phyloP scores from a whole-genome alignment of 148 eudicot genomes.

The Simmondsia chinensis region DNA sequence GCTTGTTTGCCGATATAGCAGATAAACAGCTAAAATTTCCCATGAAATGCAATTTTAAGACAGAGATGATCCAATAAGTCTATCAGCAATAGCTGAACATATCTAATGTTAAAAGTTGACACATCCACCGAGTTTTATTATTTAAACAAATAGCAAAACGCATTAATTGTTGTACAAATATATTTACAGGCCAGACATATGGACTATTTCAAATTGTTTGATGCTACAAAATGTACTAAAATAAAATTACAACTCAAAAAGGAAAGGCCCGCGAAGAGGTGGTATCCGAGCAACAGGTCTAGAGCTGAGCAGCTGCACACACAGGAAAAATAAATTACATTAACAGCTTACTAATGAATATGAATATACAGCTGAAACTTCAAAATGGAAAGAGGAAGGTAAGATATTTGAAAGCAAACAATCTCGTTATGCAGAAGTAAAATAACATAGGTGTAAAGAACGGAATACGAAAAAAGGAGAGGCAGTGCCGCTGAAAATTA shows the following conservation, averaged over 20 bases:
- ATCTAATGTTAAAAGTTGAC: slow-evolving; percentile 8
- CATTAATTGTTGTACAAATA: slow-evolving; percentile 16
- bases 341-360: too few relatives aligned
- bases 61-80: slow-evolving; percentile 15
- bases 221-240: slow-evolving; percentile 25
- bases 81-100: slow-evolving; percentile 5
- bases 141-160: slow-evolving; percentile 1
- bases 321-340: slow-evolving; percentile 24
- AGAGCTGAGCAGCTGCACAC: slow-evolving; percentile 18
- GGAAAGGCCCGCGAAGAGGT: slow-evolving; percentile 15
- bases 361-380: too few relatives aligned
- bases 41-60: slow-evolving; percentile 35
- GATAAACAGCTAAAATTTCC: slow-evolving; percentile 27
- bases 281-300: slow-evolving; percentile 19
- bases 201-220: slow-evolving; percentile 9
- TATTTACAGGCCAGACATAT: slow-evolving; percentile 16
- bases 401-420: too few relatives aligned
- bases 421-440: too few relatives aligned
- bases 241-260: slow-evolving; percentile 27
- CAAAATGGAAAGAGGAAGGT: too few relatives aligned
- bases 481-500: too few relatives aligned
- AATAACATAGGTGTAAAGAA: too few relatives aligned
- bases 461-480: too few relatives aligned
- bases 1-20: slow-evolving; percentile 20
- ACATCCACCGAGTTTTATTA: slow-evolving; percentile 15